These are phyloP conservation scores for Cercophora sp. DNA, from an alignment of 495 filamentous ascomycete genomes.

Conservation along the genomic window DNA sequence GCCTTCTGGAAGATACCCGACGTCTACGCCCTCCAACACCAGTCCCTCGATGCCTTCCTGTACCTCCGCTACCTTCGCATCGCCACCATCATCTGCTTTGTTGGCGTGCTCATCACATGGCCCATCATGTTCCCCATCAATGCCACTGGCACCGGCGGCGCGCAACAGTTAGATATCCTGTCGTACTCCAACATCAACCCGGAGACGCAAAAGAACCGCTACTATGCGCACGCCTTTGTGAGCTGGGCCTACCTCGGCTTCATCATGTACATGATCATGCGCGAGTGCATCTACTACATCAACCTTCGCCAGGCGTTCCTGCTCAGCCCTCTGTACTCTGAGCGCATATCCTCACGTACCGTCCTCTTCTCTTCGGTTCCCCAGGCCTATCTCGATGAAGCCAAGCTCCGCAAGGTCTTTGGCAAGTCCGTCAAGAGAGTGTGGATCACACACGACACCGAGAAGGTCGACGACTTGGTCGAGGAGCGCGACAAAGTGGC, in stretches of 20 bases:
- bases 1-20: conserved; percentile 77
- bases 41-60: conserved; percentile 85
- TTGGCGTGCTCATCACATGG: conserved; percentile 78
- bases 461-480: conserved; percentile 79
- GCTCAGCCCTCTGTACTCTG: conserved; percentile 80
- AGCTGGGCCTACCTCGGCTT: conserved; percentile 79
- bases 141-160: conserved; percentile 65
- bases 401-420: conserved; percentile 73
- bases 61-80: conserved; percentile 82
- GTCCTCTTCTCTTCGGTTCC: conserved; percentile 91
- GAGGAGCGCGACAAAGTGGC: conserved; percentile 79
- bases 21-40: conserved; percentile 79
- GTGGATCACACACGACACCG: conserved; percentile 79
- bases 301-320: conserved; percentile 94
- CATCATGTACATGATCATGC: conserved; percentile 81
- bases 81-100: conserved; percentile 65
- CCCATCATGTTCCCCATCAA: conserved; percentile 85
- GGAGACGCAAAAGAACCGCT: conserved; percentile 48
- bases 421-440: conserved; percentile 73
- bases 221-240: conserved; percentile 73
- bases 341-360: conserved; percentile 87
- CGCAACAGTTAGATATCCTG: conserved; percentile 72
- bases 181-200: conserved; percentile 67
- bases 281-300: conserved; percentile 91
- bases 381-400: conserved; percentile 64